Conservation (phyloP, 192 early-diverging fungal species). For the Mortierella alpina region DNA sequence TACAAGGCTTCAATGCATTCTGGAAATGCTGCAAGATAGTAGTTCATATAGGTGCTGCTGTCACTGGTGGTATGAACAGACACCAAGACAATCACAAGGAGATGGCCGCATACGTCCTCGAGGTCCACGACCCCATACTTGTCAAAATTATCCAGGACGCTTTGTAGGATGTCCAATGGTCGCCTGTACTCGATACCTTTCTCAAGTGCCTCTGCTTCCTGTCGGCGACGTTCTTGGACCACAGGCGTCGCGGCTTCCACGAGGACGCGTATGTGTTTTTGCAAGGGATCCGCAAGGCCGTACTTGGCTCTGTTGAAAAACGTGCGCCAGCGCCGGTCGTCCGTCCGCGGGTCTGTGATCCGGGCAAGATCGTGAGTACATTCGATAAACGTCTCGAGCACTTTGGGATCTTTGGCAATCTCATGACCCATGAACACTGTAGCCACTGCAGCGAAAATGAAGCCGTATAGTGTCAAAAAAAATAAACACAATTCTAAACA, state of each 20-base stretch:
- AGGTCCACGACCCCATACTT: conserved; percentile 26
- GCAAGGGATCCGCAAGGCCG: background rate
- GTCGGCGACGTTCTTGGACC: conserved; percentile 13
- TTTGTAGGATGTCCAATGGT: conserved; percentile 44
- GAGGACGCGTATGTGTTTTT: conserved; percentile 3
- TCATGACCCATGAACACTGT: conserved; percentile 18
- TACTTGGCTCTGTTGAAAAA: background rate
- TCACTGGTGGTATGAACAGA: conserved; percentile 45
- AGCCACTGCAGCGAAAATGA: conserved; percentile 18
- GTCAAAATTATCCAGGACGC: conserved; percentile 23
- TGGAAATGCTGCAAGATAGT: conserved; percentile 29
- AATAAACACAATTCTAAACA: no score
- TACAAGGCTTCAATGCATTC: conserved; percentile 21
- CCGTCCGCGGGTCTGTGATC: no score
- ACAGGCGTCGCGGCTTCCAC: conserved; percentile 19
- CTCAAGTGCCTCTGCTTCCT: conserved; percentile 1
- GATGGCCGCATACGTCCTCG: conserved; percentile 27
- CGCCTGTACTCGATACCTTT: conserved; percentile 10
- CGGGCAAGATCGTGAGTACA: conserved; percentile 8
- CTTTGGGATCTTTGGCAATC: conserved; percentile 6
- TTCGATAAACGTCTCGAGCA: conserved; percentile 19
- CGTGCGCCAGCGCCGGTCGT: background rate
- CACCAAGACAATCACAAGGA: conserved; percentile 34
- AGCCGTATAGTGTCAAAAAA: no score
- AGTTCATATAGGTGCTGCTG: conserved; percentile 14